Evolutionary conservation across 164 flowering plant genomes (phyloP), one percentile per base, ranked within the genome.

Genomic region (Berberis vulgaris): DNA sequence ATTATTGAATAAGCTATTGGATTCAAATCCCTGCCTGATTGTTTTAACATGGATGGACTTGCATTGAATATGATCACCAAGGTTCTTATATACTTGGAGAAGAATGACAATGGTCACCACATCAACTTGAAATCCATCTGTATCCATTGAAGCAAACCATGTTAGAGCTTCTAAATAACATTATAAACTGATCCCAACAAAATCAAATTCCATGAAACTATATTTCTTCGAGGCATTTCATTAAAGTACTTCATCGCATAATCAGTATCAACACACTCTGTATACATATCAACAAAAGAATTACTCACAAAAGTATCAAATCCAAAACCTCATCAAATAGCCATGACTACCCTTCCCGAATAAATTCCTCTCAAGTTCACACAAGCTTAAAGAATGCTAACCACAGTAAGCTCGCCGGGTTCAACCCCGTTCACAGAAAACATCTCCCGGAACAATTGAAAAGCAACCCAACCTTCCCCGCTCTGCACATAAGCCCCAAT

Each of bases 121-220:
- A 67, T 90, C 95, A 3, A 65, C 71, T 53, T 70, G 80, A 63
- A 77, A 38, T 62, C 84, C 84, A 53, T 52, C 87, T 67, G 75
- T 58, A 55, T 47, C 65, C 96, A 91, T 91, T 12, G 72, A 72
- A 61, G 50, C 43, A 65, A 79, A 78, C 69, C 87, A 44, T 7
- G 43, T 41, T 43, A 87, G 54, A 61, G 86, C 85, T 69, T 83
- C 89, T 1, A 59, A 44, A 68, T 78, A 68, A 57, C 81, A 61
- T 80, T 82, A 5, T 66, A 69, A 11, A 89, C 80, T 60, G 74
- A 80, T 58, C 93, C 97, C 11, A 93, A 80, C 44, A 89, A 65
- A n/a, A 84, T 65, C 3, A 89, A 86, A 75, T 91, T 94, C 97
- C 96, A 94, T 1, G 97, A 84, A 54, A 94, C 87, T 42, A 41